Evolutionary conservation across 805 yeast species (phyloP), one percentile per base, ranked within the genome.

Genomic region (Candida lessepsii): DNA sequence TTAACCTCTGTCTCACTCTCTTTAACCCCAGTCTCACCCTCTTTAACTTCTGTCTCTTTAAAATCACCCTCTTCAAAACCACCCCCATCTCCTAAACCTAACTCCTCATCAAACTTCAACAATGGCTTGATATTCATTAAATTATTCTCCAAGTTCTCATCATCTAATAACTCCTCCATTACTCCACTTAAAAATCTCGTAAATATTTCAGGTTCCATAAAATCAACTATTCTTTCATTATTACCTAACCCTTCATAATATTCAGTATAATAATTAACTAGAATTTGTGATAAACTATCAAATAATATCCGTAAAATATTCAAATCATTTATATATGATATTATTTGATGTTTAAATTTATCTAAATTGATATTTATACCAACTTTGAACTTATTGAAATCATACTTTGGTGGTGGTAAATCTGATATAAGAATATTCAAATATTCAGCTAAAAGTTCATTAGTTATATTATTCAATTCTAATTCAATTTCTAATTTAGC

Each of bases 401-500:
- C 9, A 26, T 26, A 26, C 29, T n/a, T 8, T 26, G 29, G 29
- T 7, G 37, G 35, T 24, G 5, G 8, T 23, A 32, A 32, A 15
- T 32, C 35, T 9, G 20, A 7, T 13, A 78, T 64, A 25, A 86
- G 70, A 10, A 62, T 58, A 41, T 64, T 61, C 9, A 63, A 48
- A 39, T 65, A 60, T 10, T 71, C 74, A 35, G 79, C 76, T 3
- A 90, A 82, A 49, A 86, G 80, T 15, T 73, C 78, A 48, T 80
- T 83, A 18, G 89, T 86, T 3, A 81, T 67, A 45, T 78, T 80
- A 48, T 90, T 75, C 47, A 90, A 69, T 47, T 84, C 89, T 17
- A 78, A 67, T 50, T 84, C 86, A 29, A 90, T 67, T 57, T 90
- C 97, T 32, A 61, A 60, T 41, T 71, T 69, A 39, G 80, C 93